phyloP scores from a whole-genome alignment of 2,329 filamentous ascomycete species.

The Sarocladium oryzae region DNA sequence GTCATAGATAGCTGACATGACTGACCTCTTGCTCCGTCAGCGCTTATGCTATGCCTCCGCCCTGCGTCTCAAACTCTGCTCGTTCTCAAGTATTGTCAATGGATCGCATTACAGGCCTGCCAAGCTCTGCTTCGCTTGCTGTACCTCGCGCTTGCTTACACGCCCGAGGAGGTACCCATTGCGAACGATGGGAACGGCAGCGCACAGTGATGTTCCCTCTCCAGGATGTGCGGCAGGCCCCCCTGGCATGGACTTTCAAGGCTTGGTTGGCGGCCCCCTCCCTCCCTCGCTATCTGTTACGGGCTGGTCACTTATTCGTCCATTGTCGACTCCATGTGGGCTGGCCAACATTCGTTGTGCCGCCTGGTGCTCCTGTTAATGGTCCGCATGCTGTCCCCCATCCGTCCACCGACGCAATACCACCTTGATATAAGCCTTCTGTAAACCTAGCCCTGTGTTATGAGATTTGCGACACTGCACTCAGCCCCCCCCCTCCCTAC shows the following conservation, averaged over 20 bases:
- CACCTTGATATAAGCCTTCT: conserved; percentile 7
- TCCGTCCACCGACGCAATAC: conserved; percentile 5
- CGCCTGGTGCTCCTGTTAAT: conserved; percentile 5
- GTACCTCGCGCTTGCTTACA: conserved; percentile 5
- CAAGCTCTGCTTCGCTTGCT: background rate
- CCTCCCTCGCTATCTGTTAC: conserved; percentile 5
- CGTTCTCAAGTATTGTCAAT: background rate
- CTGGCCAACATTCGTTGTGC: conserved; percentile 8
- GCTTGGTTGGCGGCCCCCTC: background rate
- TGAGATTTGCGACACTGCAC: conserved; percentile 5
- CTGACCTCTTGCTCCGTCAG: background rate
- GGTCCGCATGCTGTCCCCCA: background rate
- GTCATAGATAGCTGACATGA: background rate
- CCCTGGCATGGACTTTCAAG: conserved; percentile 1
- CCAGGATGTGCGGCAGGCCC: conserved; percentile 9
- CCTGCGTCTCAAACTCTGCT: background rate
- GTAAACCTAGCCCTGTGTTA: conserved; percentile 1
- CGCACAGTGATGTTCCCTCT: conserved; percentile 1
- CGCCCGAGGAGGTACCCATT: background rate
- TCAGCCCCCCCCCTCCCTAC: conserved; percentile 4
- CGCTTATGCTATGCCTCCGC: background rate
- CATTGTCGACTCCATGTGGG: conserved; percentile 8
- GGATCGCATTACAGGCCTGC: background rate
- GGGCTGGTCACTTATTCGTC: conserved; percentile 5
- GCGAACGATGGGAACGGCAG: conserved; percentile 7